Conservation (phyloP, 106 monocot genomes). For the Dactylorhiza incarnata region DNA sequence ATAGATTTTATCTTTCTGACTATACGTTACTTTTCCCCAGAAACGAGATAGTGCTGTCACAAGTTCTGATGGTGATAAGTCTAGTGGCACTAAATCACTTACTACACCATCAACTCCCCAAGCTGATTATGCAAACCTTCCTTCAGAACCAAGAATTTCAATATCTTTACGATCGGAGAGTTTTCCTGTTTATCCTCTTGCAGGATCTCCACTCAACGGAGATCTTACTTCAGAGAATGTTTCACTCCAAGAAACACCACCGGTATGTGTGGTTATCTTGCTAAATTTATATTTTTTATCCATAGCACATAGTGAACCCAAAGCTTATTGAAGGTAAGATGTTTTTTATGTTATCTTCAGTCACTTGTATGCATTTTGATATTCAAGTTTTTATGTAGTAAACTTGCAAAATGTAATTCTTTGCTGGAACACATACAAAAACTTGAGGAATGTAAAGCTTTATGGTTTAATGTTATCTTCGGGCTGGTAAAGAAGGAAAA, state of each 20-base stretch:
- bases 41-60: constrained; percentile 63
- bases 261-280: constrained; percentile 34
- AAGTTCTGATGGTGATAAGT: constrained; percentile 81
- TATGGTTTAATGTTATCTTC: too few species aligned
- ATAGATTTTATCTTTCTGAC: neutral
- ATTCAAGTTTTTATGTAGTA: too few species aligned
- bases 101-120: constrained; percentile 74
- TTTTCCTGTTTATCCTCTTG: constrained; percentile 25
- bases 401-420: too few species aligned
- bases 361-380: neutral
- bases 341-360: neutral
- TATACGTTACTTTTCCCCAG: constrained; percentile 22
- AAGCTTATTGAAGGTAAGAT: neutral
- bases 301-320: neutral
- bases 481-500: too few species aligned
- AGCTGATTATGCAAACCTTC: constrained; percentile 48
- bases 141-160: constrained; percentile 42
- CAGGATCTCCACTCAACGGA: constrained; percentile 29
- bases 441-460: too few species aligned
- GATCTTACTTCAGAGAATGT: constrained; percentile 31
- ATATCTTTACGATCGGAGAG: constrained; percentile 42
- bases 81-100: constrained; percentile 74
- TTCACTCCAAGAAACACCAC: constrained; percentile 57
- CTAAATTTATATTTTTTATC: neutral
- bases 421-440: too few species aligned